Percentiles rank a stretch among this genome's conserved stretches.
phyloP scores from a whole-genome alignment of 371 early-diverging fungal species.

The Basidiobolus meristosporus region DNA sequence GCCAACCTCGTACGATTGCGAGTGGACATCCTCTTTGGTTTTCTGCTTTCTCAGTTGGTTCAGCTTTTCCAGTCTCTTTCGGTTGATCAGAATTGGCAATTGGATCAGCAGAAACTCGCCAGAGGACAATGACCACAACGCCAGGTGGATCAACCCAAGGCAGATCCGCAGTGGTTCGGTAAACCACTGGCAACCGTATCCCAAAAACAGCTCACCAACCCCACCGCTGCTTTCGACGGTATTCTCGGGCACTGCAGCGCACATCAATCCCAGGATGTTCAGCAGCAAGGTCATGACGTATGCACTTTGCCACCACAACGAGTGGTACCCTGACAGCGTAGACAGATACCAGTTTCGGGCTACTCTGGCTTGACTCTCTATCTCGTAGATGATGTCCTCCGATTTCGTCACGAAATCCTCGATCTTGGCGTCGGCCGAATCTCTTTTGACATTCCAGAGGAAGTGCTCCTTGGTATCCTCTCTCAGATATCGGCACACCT shows the following conservation, averaged over 20 bases:
- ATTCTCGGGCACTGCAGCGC: slow-evolving; percentile 5
- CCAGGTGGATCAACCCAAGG: slow-evolving; percentile 12
- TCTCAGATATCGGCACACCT: slow-evolving; percentile 21
- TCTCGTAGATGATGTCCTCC: slow-evolving; percentile 26
- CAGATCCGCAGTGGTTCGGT: slow-evolving; percentile 3
- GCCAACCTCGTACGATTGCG: too few relatives aligned
- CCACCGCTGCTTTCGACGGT: background rate
- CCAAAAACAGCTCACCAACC: background rate
- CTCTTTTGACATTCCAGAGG: slow-evolving; percentile 22
- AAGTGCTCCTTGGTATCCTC: slow-evolving; percentile 23
- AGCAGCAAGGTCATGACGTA: slow-evolving; percentile 16
- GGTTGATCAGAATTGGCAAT: slow-evolving; percentile 22
- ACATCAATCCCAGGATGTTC: slow-evolving; percentile 14
- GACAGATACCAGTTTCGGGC: slow-evolving; percentile 14
- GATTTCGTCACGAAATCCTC: slow-evolving; percentile 27
- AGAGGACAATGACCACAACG: slow-evolving; percentile 16
- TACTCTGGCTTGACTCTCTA: slow-evolving; percentile 24
- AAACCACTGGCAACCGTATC: background rate
- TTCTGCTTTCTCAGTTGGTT: slow-evolving; percentile 1
- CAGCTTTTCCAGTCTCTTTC: slow-evolving; percentile 5
- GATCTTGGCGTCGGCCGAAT: slow-evolving; percentile 25
- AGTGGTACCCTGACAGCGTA: slow-evolving; percentile 15
- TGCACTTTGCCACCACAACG: slow-evolving; percentile 25
- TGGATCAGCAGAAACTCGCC: slow-evolving; percentile 26
- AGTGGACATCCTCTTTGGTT: slow-evolving; percentile 1